Evolutionary conservation across 2,329 filamentous ascomycete genomes (phyloP).

Genomic region (Fusarium subglutinans): DNA sequence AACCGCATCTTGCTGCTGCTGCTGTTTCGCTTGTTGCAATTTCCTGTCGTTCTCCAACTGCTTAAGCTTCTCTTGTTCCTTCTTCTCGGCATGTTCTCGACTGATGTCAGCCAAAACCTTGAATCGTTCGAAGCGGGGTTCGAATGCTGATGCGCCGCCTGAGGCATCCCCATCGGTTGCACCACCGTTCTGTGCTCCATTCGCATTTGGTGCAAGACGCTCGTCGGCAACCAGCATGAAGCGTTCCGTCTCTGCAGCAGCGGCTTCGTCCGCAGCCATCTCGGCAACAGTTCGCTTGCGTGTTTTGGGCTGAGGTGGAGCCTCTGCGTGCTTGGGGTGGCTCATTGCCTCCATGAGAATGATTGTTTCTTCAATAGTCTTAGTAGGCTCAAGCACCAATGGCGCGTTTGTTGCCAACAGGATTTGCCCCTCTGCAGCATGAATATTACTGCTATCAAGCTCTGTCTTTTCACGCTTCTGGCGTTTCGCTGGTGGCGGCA

Average conservation of each 20-base stretch:
- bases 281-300: slow-evolving; percentile 95
- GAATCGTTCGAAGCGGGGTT: slow-evolving; percentile 88
- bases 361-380: slow-evolving; percentile 73
- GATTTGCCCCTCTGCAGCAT: slow-evolving; percentile 80
- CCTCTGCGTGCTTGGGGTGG: slow-evolving; percentile 80
- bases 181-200: slow-evolving; percentile 64
- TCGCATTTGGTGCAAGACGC: slow-evolving; percentile 70
- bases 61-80: slow-evolving; percentile 77
- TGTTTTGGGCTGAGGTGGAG: slow-evolving; percentile 84
- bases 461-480: slow-evolving; percentile 78
- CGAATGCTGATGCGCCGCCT: slow-evolving; percentile 76
- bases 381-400: slow-evolving; percentile 80
- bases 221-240: slow-evolving; percentile 96
- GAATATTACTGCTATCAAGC: slow-evolving; percentile 76
- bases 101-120: slow-evolving; percentile 90
- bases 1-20: slow-evolving; percentile 55
- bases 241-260: slow-evolving; percentile 86
- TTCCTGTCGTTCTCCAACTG: slow-evolving; percentile 68
- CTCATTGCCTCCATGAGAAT: slow-evolving; percentile 75
- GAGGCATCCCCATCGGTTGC: slow-evolving; percentile 77
- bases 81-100: slow-evolving; percentile 78
- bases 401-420: slow-evolving; percentile 77
- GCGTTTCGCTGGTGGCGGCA: slow-evolving; percentile 71
- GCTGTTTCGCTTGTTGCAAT: slow-evolving; percentile 57
- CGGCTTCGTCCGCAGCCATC: slow-evolving; percentile 92